Conservation (phyloP, 768 basidiomycete species). For the Dioszegia aurantiaca region DNA sequence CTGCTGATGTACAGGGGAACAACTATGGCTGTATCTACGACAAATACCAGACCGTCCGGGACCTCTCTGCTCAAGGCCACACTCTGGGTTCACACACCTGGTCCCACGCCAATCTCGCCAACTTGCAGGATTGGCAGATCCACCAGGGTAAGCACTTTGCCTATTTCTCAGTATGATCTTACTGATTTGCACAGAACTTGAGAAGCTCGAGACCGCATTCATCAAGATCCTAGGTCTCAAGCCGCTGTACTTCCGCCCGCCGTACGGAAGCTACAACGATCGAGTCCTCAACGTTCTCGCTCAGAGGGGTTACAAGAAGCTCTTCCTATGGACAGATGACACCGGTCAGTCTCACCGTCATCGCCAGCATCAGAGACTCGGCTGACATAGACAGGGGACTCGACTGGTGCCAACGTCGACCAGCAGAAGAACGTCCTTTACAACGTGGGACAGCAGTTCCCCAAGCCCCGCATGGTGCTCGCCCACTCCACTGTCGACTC, state of each 20-base stretch:
- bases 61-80: slow-evolving; percentile 40
- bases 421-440: slow-evolving; percentile 35
- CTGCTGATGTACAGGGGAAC: slow-evolving; percentile 37
- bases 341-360: slow-evolving; percentile 17
- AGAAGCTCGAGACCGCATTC: slow-evolving; percentile 45
- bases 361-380: no score
- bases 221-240: slow-evolving; percentile 49
- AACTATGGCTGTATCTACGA: slow-evolving; percentile 51
- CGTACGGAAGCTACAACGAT: slow-evolving; percentile 50
- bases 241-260: slow-evolving; percentile 49
- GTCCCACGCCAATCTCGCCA: slow-evolving; percentile 48
- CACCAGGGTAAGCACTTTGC: slow-evolving; percentile 27
- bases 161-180: not conserved
- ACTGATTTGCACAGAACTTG: slow-evolving; percentile 31
- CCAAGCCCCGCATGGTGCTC: slow-evolving; percentile 38
- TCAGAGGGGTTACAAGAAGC: slow-evolving; percentile 49
- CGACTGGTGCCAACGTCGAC: slow-evolving; percentile 29
- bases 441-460: slow-evolving; percentile 25
- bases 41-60: slow-evolving; percentile 39
- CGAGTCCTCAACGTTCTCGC: slow-evolving; percentile 41
- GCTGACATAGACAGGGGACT: slow-evolving; percentile 22
- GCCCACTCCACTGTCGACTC: slow-evolving; percentile 33
- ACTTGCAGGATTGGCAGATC: slow-evolving; percentile 31
- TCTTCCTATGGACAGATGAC: slow-evolving; percentile 48
- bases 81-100: slow-evolving; percentile 51